Base-by-base conservation (phyloP, 768 basidiomycete species). In the Suillus sp. region DNA sequence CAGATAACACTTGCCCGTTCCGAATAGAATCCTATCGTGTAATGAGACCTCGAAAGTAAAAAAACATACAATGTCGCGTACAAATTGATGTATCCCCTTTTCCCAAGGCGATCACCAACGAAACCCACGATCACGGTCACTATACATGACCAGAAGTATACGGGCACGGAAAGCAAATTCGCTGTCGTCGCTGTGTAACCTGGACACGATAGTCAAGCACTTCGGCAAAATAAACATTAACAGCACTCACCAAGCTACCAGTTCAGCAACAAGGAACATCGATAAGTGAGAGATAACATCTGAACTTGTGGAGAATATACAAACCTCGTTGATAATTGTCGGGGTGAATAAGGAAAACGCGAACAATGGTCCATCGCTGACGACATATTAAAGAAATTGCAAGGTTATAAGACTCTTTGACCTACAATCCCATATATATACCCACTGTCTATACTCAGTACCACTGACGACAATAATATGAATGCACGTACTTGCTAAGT, bases 141-240 rank as follows among this genome's bases (percentile, higher is more conserved):
- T 42, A 90, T 72, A 67, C 89, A 89, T 22, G 87, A 85, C 84
- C 88, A 90, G 6, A 81, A 83, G 69, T 92, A 92, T 34, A 92
- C 88, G 1, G 91, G 91, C 4, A 92, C 90, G 0, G 89, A 89
- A 18, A 93, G 78, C 13, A 93, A 72, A 69, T 93, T 92, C 2
- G 91, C 89, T 30, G 78, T 73, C 1, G 88, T 91, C 13, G 89
- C 85, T 43, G 76, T 73, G 76, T 82, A 90, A 4, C 87, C 88
- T 84, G 62, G 47, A 40, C 62, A 47, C 13, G 63, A 25, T 16
- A 30, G 61, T 58, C 7, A 47, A 22, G 42, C 9, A 43, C n/a
- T 35, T n/a, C 7, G 20, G 60, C 13, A 25, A 18, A 30, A 42
- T 38, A 20, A 25, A 27, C 8, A 13, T 53, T 35, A 20, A 16